Base-by-base conservation (phyloP, 805 yeast genomes). In the Metschnikowia sp. region DNA sequence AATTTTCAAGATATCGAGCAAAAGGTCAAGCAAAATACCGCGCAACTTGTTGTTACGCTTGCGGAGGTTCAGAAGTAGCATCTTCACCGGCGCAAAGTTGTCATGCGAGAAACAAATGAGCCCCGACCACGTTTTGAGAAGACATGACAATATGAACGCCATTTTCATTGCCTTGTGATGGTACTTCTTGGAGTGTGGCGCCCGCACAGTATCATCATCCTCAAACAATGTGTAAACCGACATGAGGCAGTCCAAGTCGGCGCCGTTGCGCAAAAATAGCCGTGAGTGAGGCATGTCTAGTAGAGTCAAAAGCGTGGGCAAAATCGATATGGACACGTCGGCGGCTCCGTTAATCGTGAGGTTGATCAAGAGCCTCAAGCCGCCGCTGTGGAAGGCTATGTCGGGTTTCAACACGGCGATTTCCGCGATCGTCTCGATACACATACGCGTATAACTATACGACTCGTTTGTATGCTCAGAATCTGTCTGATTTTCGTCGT, bases 91-190 rank as follows among this genome's bases (percentile, higher is more conserved):
- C 46, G 70, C 68, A 51, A 80, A 83, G 49, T 81, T 67, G 53
- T 83, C 71, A 47, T 77, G 72, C 1, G 86, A 76, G 55, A 84
- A 78, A 12, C 84, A 78, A 50, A 84, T 75, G 10, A 90, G 58
- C 0, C 99, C 99, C 10, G 86, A 74, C 81, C 92, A 84, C 32
- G 82, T 75, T 51, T 88, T 86, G 41, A 92, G 65, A 22, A 88
- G 67, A 4, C 77, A 62, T 0, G 86, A 68, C 2, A 92, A 62
- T 8, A 88, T 70, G 37, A 78, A 74, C 0, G 90, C 79, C 11
- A 81, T 70, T 49, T 75, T 77, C 48, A 84, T 85, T 29, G 89
- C 67, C 53, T 75, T 79, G 34, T 52, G 40, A 40, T 54, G 44
- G 31, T 52, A 44, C 46, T 36, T 54, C 18, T 48, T 48, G 10